phyloP scores from a whole-genome alignment of 2,329 filamentous ascomycete species.

The Fusarium newnesense region DNA sequence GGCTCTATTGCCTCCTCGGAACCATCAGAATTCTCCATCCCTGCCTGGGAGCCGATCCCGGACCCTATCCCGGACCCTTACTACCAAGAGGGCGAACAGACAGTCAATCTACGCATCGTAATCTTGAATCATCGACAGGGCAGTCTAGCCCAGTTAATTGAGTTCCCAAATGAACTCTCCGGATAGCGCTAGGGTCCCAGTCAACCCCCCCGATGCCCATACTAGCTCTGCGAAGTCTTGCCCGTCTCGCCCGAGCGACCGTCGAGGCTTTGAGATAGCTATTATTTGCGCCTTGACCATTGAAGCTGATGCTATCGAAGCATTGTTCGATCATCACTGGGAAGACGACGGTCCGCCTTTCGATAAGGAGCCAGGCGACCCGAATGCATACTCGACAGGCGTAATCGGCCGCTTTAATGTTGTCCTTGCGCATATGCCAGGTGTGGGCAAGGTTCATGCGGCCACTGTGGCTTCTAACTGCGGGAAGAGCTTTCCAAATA shows the following conservation, averaged over 20 bases:
- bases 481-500: background rate
- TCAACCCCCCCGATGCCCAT: fast-evolving
- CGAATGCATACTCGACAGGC: background rate
- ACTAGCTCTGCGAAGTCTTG: fast-evolving
- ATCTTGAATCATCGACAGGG: fast-evolving
- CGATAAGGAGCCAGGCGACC: background rate
- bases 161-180: fast-evolving
- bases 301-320: background rate
- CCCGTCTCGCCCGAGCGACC: background rate
- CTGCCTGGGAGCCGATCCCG: fast-evolving
- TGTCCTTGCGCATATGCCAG: background rate
- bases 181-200: fast-evolving
- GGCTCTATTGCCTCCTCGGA: too few species aligned
- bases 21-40: fast-evolving
- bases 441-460: background rate
- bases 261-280: background rate
- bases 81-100: fast-evolving
- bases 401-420: background rate
- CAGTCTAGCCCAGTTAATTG: fast-evolving
- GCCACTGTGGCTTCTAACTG: background rate
- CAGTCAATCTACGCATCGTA: too few species aligned
- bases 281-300: background rate
- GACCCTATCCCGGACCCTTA: too few species aligned
- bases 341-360: background rate
- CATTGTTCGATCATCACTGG: background rate